These are phyloP conservation scores for Botryotinia narcissicola DNA, from an alignment of 2,329 filamentous ascomycete genomes.

Conservation along the genomic window DNA sequence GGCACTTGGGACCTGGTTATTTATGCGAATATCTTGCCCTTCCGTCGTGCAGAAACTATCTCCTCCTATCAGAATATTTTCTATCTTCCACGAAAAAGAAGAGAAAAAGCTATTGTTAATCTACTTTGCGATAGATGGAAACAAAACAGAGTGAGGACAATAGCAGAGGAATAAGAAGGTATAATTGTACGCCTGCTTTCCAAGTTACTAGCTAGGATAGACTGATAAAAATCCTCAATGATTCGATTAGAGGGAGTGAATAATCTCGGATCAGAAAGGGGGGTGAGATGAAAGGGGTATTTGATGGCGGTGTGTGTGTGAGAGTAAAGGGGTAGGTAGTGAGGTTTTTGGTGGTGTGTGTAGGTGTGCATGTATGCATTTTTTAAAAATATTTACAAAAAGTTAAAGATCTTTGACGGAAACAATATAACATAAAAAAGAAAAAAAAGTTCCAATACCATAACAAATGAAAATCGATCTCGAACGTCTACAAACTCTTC, in stretches of 20 bases:
- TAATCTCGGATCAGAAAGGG: not conserved
- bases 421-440: no score
- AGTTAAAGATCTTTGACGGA: no score
- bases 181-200: no score
- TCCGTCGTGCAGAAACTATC: not conserved
- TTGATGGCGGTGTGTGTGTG: not conserved
- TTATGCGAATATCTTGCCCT: not conserved
- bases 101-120: not conserved
- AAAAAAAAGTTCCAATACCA: no score
- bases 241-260: not conserved
- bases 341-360: no score
- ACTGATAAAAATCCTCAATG: not conserved
- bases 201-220: no score
- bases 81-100: not conserved
- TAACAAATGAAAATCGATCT: no score
- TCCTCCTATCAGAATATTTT: no score
- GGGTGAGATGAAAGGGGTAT: not conserved
- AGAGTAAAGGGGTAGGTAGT: no score
- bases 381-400: no score
- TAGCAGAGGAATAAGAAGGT: not conserved
- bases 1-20: not conserved
- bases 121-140: fast-evolving
- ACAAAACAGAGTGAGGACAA: not conserved
- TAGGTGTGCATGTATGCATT: no score
- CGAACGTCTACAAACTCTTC: no score